Percentiles rank a stretch among this genome's conserved stretches.
Conservation (phyloP, 2,329 filamentous ascomycete genomes). For the Simplicillium sp. region DNA sequence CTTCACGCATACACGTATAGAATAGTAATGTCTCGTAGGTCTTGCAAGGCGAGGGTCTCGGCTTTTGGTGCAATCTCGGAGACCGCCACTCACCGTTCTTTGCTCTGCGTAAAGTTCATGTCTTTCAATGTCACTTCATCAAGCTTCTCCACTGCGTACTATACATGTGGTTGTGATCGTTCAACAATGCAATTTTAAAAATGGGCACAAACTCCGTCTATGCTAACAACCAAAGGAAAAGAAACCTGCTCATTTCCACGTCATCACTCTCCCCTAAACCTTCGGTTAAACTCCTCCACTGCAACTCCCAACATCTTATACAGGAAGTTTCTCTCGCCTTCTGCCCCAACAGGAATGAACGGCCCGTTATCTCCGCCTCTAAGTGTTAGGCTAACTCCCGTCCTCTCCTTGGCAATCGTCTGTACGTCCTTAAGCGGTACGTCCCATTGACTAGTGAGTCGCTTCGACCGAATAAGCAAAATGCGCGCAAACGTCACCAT, state of each 20-base stretch:
- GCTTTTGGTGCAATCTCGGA: too few relatives aligned
- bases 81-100: too few relatives aligned
- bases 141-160: too few relatives aligned
- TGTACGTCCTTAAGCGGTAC: conserved; percentile 92
- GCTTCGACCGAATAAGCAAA: conserved; percentile 80
- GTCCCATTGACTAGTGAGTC: conserved; percentile 88
- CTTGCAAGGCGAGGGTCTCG: too few relatives aligned
- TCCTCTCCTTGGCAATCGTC: conserved; percentile 94
- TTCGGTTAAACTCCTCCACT: conserved; percentile 57
- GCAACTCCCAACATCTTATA: conserved; percentile 58
- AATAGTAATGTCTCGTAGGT: too few relatives aligned
- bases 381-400: conserved; percentile 79
- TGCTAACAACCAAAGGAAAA: too few relatives aligned
- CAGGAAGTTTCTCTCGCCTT: conserved; percentile 57
- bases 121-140: too few relatives aligned
- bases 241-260: too few relatives aligned
- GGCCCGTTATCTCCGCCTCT: conserved; percentile 89
- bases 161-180: too few relatives aligned
- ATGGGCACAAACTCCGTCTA: too few relatives aligned
- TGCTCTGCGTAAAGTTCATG: too few relatives aligned
- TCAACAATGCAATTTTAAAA: too few relatives aligned
- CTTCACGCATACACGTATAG: conserved; percentile 4
- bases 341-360: conserved; percentile 89
- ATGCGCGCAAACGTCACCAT: conserved; percentile 85
- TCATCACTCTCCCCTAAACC: conserved; percentile 36